Evolutionary conservation across 139 green algal genomes (phyloP).

Genomic region (Diplosphaera chodatii): DNA sequence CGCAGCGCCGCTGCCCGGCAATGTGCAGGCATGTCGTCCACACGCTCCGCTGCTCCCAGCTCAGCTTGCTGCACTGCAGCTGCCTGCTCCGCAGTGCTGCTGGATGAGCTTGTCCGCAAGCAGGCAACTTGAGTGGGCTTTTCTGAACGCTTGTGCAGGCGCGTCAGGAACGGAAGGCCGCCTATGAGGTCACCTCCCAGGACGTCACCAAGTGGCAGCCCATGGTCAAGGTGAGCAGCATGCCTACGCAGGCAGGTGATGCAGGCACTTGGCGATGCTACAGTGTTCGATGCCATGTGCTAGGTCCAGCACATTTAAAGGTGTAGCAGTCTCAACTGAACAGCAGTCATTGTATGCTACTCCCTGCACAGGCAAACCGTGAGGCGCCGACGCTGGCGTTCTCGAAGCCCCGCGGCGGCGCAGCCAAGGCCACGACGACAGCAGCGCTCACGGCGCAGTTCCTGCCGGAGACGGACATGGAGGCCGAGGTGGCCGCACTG

Average conservation of each 20-base stretch:
- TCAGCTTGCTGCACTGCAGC: no score
- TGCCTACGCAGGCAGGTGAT: background rate
- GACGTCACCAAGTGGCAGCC: slow-evolving; percentile 86
- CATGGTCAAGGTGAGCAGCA: slow-evolving; percentile 70
- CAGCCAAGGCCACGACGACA: slow-evolving; percentile 33
- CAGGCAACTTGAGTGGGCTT: no score
- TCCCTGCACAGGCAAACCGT: slow-evolving; percentile 62
- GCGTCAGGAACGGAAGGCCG: slow-evolving; percentile 71
- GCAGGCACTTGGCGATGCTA: no score
- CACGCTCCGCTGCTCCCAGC: no score
- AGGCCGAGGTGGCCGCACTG: slow-evolving; percentile 81
- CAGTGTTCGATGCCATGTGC: no score
- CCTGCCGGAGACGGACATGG: slow-evolving; percentile 43
- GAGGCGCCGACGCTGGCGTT: slow-evolving; percentile 86
- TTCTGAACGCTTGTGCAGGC: no score
- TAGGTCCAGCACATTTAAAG: no score
- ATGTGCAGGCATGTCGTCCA: no score
- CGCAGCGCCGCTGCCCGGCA: slow-evolving; percentile 49
- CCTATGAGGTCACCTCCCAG: slow-evolving; percentile 75
- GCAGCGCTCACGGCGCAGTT: slow-evolving; percentile 39
- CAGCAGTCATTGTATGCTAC: no score
- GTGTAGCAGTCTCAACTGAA: no score
- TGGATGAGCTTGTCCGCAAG: no score
- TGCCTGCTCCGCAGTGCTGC: no score
- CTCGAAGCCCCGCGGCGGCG: slow-evolving; percentile 25